Evolutionary conservation across 306 rosid species (phyloP).

Genomic region (Bauhinia variegata): DNA sequence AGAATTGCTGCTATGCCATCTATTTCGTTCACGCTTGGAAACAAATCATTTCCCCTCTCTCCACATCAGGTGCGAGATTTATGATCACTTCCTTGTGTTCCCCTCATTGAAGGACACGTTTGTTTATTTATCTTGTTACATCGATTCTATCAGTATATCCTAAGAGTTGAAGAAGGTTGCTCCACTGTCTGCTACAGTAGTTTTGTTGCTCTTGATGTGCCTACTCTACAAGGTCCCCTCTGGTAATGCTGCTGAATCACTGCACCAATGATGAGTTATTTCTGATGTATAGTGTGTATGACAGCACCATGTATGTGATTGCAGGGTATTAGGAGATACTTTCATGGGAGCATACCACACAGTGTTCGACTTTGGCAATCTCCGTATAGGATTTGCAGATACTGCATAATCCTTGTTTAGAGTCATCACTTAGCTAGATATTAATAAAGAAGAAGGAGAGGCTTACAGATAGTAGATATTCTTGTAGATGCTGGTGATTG

Average conservation of each 20-base stretch:
- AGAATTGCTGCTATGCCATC: slow-evolving; percentile 52
- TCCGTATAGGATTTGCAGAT: slow-evolving; percentile 69
- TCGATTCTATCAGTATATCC: slow-evolving; percentile 62
- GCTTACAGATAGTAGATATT: too few species aligned
- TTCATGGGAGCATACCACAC: slow-evolving; percentile 79
- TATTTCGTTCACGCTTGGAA: slow-evolving; percentile 60
- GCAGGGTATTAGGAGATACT: slow-evolving; percentile 77
- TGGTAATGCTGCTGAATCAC: slow-evolving; percentile 47
- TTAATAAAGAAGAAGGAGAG: slow-evolving; percentile 6
- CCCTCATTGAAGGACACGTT: not conserved
- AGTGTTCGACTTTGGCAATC: slow-evolving; percentile 71
- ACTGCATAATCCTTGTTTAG: slow-evolving; percentile 44
- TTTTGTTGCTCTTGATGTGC: slow-evolving; percentile 71
- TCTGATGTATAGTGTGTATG: not conserved
- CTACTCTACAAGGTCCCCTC: slow-evolving; percentile 77
- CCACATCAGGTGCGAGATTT: slow-evolving; percentile 60
- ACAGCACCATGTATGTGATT: slow-evolving; percentile 22
- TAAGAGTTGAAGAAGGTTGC: slow-evolving; percentile 53
- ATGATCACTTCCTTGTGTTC: not conserved
- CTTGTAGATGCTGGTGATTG: slow-evolving; percentile 29
- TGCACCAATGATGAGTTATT: too few species aligned
- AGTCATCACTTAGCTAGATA: not conserved
- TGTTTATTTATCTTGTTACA: not conserved
- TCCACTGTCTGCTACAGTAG: slow-evolving; percentile 63
- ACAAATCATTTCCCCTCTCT: slow-evolving; percentile 61